Evolutionary conservation across 2,329 filamentous ascomycete species (phyloP), one percentile per base, ranked within the genome.

Genomic region (Tolypocladium album): DNA sequence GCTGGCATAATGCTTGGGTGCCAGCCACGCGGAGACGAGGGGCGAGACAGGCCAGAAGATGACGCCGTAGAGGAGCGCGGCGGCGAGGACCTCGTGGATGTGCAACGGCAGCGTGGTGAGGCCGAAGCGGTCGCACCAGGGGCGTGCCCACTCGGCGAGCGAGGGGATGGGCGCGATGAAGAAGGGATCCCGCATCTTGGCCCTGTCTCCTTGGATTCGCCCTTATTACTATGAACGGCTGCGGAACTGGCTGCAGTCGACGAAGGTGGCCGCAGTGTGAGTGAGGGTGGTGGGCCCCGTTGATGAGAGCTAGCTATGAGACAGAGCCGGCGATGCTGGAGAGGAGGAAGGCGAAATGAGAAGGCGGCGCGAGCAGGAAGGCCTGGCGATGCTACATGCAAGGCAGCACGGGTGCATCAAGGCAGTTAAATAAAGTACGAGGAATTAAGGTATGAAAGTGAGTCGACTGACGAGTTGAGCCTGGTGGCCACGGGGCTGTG

Each of bases 31-130:
- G 40, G 88, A 92, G 42, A 92, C 59, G 47, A 78, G 68, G 8
- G 90, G 90, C 58, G 90, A 88, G 63, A 92, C 68, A 62, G 85
- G 80, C 65, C 78, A 77, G 72, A 86, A 85, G 69, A 90, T 81
- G 67, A 86, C 72, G 58, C 87, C 84, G 77, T 95, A 95, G 64
- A 89, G 74, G 39, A 82, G 64, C 61, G 86, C 85, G 34, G 86
- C 84, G 63, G 84, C 75, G 60, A 89, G 62, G 57, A 93, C 81
- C 74, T 95, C 89, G 76, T 94, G 90, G 67, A 89, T 79, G 74
- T 95, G 90, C 56, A 88, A 75, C 20, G 89, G 87, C 24, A 94
- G 81, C 7, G 87, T 87, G 11, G 82, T 78, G 55, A 93, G 78
- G 58, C 76, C 73, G 61, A 88, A 75, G 62, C 75, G 77, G 66